Conservation (phyloP, 2,329 filamentous ascomycete genomes). For the Fusarium graminum region DNA sequence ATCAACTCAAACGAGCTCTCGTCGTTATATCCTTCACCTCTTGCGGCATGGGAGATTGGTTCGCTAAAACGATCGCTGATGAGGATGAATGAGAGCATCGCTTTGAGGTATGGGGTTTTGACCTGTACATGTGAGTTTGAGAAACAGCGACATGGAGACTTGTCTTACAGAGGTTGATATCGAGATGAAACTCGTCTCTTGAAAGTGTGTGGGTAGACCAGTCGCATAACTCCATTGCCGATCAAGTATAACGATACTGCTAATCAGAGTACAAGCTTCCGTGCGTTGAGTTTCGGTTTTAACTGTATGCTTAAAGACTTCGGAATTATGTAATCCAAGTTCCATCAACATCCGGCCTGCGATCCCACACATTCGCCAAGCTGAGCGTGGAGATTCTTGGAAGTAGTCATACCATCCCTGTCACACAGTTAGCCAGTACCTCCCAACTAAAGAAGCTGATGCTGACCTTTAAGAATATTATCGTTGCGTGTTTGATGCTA, state of each 20-base stretch:
- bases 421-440: not conserved
- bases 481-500: slow-evolving; percentile 31
- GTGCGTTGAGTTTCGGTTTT: slow-evolving; percentile 17
- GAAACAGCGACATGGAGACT: fast-evolving
- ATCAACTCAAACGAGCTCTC: slow-evolving; percentile 49
- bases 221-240: slow-evolving; percentile 36
- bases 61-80: slow-evolving; percentile 35
- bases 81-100: slow-evolving; percentile 35
- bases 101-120: slow-evolving; percentile 30
- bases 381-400: slow-evolving; percentile 41
- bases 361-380: slow-evolving; percentile 49
- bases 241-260: slow-evolving; percentile 28
- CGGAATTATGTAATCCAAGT: slow-evolving; percentile 48
- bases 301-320: slow-evolving; percentile 40
- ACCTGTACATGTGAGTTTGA: not conserved
- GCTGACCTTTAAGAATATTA: slow-evolving; percentile 28
- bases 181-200: slow-evolving; percentile 33
- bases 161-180: slow-evolving; percentile 16
- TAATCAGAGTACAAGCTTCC: slow-evolving; percentile 23
- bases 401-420: slow-evolving; percentile 47
- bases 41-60: slow-evolving; percentile 22
- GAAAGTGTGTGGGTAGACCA: slow-evolving; percentile 28
- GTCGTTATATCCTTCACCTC: slow-evolving; percentile 41
- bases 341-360: slow-evolving; percentile 49
- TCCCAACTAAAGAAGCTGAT: not conserved